Evolutionary conservation across 805 yeast species (phyloP), one percentile per base, ranked within the genome.

Genomic region (Clavispora fructus): DNA sequence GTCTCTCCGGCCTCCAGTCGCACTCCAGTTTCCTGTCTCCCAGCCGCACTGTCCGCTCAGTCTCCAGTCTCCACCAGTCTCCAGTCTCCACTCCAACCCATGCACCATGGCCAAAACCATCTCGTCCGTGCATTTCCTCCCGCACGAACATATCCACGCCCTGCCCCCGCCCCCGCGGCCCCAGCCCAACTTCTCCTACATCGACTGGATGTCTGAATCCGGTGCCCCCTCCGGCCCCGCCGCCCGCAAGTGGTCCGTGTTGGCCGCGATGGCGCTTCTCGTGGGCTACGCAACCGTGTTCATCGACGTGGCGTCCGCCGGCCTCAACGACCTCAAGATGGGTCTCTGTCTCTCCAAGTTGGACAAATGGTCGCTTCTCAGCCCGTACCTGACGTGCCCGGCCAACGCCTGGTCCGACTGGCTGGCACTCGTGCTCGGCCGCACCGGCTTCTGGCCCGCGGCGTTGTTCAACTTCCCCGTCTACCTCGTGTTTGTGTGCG

Each of bases 161-260:
- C 14, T 7, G 5, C 14, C 32, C 7, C 32, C 11, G 10, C 32
- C 25, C 13, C 25, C 37, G 25, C 13, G 4, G 13, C 37, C 37
- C 17, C 35, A 31, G 35, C 35, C 35, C 11, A 17, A 33, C 25
- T 33, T 33, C 41, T 66, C 76, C 16, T 70, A 70, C 42, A 77
- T 79, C 17, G 82, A 79, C 50, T 79, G 85, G 85, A 63, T 68
- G 37, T 64, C 62, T 37, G 83, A 79, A 51, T 70, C 77, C 23
- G 40, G 52, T 23, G 41, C 33, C 8, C 52, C 45, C 6, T 42
- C 41, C 13, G 16, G 46, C 6, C 52, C 58, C 19, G 44, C 58
- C 17, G 44, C 62, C 42, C 50, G 60, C 40, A 69, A 74, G 46
- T 85, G 85, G 84, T 40, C 71, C 4, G 69, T 75, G 0, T 57